Evolutionary conservation across 495 filamentous ascomycete genomes (phyloP), one percentile per base, ranked within the genome.

Genomic region (Penicillium argentinense): DNA sequence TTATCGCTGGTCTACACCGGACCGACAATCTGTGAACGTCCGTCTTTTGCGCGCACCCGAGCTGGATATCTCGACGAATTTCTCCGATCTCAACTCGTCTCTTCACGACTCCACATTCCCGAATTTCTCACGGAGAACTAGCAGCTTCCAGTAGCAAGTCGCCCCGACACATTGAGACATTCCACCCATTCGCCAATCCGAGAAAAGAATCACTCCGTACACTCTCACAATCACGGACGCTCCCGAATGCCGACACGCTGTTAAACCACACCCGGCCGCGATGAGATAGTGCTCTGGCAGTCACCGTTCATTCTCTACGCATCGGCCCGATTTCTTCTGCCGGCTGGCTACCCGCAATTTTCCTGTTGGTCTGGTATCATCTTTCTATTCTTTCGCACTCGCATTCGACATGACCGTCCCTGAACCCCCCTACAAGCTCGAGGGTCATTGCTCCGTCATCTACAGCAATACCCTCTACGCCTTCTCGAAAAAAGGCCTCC

Each of bases 401-500:
- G 36, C 18, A 38, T 54, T 47, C 62, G 57, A 51, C 16, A 90
- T 89, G 87, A 53, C 74, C 43, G 70, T 82, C 26, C 87, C 87
- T 42, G 49, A 77, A 56, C 91, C 91, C 45, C 72, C 74, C 9
- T 71, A 80, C 49, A 62, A 79, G 50, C 71, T 96, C 52, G 76
- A 79, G 55, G 82, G 85, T 68, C 81, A 85, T 56, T 98, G 93
- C 68, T 93, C 90, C 12, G 80, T 85, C 46, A 78, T 98, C 42
- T 73, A 87, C 67, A 75, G 91, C 62, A 83, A 87, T 65, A 93
- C 85, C 13, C 80, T 98, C 12, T 98, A 96, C 69, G 83, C 83
- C 9, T 97, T 89, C 58, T 87, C 89, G 27, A 61, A 80, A 14
- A 67, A 77, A 39, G 88, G 84, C 17, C 90, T 98, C 45, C 83